phyloP scores from a whole-genome alignment of 306 rosid genomes.

The Trifolium repens region DNA sequence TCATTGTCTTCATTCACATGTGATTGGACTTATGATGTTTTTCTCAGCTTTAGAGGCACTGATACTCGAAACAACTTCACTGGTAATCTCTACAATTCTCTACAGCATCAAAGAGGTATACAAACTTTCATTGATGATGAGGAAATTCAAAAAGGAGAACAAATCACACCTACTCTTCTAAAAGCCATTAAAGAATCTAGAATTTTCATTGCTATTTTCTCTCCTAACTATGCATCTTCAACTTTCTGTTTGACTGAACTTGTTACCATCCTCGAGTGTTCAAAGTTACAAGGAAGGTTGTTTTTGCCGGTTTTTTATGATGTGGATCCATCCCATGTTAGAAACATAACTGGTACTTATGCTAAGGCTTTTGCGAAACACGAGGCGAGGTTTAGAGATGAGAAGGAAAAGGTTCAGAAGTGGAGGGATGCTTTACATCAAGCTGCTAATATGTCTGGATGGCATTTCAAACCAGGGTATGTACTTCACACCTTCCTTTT shows the following conservation, averaged over 20 bases:
- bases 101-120: background rate
- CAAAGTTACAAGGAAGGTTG: background rate
- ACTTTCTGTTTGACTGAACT: background rate
- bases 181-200: background rate
- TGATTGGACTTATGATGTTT: conserved; percentile 27
- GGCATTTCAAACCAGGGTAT: background rate
- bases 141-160: background rate
- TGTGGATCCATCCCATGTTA: background rate
- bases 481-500: background rate
- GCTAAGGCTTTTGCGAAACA: background rate
- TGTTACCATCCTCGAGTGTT: background rate
- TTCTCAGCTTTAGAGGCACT: conserved; percentile 1
- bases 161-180: conserved; percentile 3
- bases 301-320: conserved; percentile 5
- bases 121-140: conserved; percentile 20
- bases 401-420: background rate
- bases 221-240: conserved; percentile 2
- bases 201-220: conserved; percentile 12
- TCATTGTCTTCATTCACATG: background rate
- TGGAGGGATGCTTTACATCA: conserved; percentile 16
- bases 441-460: conserved; percentile 5
- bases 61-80: background rate
- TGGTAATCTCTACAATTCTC: conserved; percentile 10
- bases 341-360: background rate
- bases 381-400: background rate